A percentile compares a stretch with the other conserved stretches of the same genome.
Conservation (phyloP, 2,329 filamentous ascomycete species). For the Cryphonectria parasitica region DNA sequence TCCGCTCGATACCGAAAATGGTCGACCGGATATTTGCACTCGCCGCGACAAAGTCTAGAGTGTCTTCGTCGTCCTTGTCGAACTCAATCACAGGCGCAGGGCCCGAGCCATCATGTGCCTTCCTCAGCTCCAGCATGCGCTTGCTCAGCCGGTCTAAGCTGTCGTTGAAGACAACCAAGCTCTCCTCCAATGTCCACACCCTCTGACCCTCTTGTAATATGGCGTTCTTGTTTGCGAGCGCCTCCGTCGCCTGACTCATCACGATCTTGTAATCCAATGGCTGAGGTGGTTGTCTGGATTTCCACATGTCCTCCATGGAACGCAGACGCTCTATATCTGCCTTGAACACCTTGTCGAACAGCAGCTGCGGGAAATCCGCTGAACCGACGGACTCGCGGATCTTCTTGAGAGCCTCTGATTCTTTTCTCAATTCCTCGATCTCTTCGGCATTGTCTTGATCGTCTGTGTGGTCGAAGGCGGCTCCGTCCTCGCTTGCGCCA, state of each 20-base stretch:
- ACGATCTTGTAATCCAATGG: slow-evolving; percentile 71
- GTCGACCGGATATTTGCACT: slow-evolving; percentile 87
- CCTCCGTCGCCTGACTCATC: slow-evolving; percentile 53
- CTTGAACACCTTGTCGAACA: slow-evolving; percentile 93
- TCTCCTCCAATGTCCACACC: slow-evolving; percentile 82
- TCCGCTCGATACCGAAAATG: slow-evolving; percentile 85
- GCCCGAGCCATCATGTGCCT: slow-evolving; percentile 46
- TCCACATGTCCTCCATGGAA: slow-evolving; percentile 97
- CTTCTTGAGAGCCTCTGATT: slow-evolving; percentile 80
- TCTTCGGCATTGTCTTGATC: slow-evolving; percentile 85
- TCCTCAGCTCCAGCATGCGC: slow-evolving; percentile 69
- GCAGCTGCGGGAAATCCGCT: slow-evolving; percentile 72
- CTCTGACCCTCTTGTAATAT: slow-evolving; percentile 70
- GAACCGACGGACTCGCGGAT: slow-evolving; percentile 84
- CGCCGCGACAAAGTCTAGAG: slow-evolving; percentile 89
- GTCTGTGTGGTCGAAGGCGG: slow-evolving; percentile 77
- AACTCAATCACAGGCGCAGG: slow-evolving; percentile 75
- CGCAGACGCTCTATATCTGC: slow-evolving; percentile 80
- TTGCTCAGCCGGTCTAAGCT: slow-evolving; percentile 78
- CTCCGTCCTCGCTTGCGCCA: slow-evolving; percentile 85
- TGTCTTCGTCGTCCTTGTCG: slow-evolving; percentile 96
- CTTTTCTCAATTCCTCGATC: slow-evolving; percentile 83
- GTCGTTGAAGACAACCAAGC: slow-evolving; percentile 83
- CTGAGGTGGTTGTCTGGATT: slow-evolving; percentile 73
- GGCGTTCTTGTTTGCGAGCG: slow-evolving; percentile 56